Conservation (phyloP, 495 filamentous ascomycete genomes). For the Saxophila tyrrhenica region DNA sequence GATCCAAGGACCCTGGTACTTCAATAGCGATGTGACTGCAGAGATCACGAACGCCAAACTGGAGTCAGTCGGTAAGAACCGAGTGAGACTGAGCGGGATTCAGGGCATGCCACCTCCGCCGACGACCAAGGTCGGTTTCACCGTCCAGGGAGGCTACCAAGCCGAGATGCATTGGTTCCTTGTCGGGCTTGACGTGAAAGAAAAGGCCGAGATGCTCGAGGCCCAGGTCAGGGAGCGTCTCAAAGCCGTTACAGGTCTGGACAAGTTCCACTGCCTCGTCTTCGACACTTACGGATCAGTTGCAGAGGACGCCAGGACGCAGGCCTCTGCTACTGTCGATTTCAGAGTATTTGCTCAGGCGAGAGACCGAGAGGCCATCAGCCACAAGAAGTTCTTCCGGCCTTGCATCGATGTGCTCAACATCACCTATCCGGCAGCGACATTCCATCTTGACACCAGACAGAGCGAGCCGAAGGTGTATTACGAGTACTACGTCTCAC, state of each 20-base stretch:
- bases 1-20: constrained; percentile 24
- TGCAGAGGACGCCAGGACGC: constrained; percentile 10
- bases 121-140: constrained; percentile 23
- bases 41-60: constrained; percentile 14
- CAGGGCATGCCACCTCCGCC: constrained; percentile 14
- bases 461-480: constrained; percentile 26
- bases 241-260: background rate
- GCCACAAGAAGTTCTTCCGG: constrained; percentile 27
- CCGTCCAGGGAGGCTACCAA: constrained; percentile 21
- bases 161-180: constrained; percentile 25
- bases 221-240: constrained; percentile 19
- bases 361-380: constrained; percentile 18
- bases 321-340: constrained; percentile 22
- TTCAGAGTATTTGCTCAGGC: constrained; percentile 25
- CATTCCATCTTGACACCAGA: constrained; percentile 27
- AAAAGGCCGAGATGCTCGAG: constrained; percentile 26
- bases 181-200: constrained; percentile 24
- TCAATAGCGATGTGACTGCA: constrained; percentile 23
- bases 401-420: constrained; percentile 30
- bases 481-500: constrained; percentile 29
- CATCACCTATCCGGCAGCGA: constrained; percentile 30
- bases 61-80: constrained; percentile 17
- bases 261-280: constrained; percentile 15
- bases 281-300: constrained; percentile 17
- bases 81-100: constrained; percentile 19